A percentile compares a stretch with the other conserved stretches of the same genome.
Evolutionary conservation across 2,329 filamentous ascomycete genomes (phyloP).

Genomic region (Seiridium unicorne): DNA sequence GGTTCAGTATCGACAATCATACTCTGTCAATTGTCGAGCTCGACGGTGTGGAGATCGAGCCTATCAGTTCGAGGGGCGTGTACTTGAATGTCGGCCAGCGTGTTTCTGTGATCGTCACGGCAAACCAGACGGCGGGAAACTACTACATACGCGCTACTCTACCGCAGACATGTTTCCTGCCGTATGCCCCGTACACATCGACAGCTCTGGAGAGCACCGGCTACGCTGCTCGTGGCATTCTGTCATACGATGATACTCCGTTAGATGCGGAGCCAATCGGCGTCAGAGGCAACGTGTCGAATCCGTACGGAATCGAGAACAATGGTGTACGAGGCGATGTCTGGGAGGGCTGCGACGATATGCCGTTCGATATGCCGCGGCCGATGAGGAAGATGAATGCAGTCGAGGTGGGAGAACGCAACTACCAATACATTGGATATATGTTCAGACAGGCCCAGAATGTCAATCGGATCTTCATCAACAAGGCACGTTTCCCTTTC

Average conservation of each 20-base stretch:
- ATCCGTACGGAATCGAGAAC: conserved; percentile 28
- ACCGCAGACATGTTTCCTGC: conserved; percentile 31
- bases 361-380: conserved; percentile 32
- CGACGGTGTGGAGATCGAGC: conserved; percentile 36
- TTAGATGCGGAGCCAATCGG: conserved; percentile 17
- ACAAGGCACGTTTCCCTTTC: conserved; percentile 23
- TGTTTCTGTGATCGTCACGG: conserved; percentile 32
- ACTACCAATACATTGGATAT: conserved; percentile 32
- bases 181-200: conserved; percentile 29
- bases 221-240: conserved; percentile 26
- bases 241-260: conserved; percentile 26
- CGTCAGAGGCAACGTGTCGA: conserved; percentile 22
- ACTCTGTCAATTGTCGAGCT: conserved; percentile 35
- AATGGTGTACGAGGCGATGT: conserved; percentile 24
- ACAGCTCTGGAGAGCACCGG: conserved; percentile 23
- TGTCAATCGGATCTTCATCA: conserved; percentile 34
- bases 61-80: conserved; percentile 30
- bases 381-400: conserved; percentile 27
- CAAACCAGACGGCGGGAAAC: conserved; percentile 28
- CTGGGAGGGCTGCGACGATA: conserved; percentile 33
- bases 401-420: conserved; percentile 25
- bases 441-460: conserved; percentile 32
- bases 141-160: conserved; percentile 35
- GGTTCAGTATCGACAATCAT: conserved; percentile 38
- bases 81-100: conserved; percentile 39